Base-by-base conservation (phyloP, 1,139 yeast species). In the Candida pseudoviswanathii region DNA sequence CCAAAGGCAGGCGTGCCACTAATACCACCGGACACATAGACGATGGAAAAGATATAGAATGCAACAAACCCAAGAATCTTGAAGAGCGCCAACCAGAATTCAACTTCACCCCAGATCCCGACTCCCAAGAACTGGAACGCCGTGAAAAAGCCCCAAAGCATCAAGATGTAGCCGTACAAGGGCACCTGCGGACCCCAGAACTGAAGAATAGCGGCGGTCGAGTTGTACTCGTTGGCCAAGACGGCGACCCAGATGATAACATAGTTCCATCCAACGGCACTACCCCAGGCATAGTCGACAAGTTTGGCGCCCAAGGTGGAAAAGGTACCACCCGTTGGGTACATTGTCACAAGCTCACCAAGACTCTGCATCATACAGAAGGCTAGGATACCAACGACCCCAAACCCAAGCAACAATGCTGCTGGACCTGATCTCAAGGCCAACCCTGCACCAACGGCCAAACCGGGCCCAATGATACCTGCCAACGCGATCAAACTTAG, bases 1-100 rank as follows among this genome's bases (percentile, higher is more conserved):
- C 81, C 81, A 60, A 81, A 82, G 3, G 84, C 85, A 30, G 71
- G 71, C 34, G 68, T 72, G 11, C 75, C 80, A 43, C 71, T 71
- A 33, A 84, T 73, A 34, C 95, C 96, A 38, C 95, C 96, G 24
- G 86, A 73, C 21, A 84, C 78, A 59, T 83, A 82, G 10, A 84
- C 70, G 44, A 84, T 74, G 30, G 85, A 71, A 54, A 83, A 82
- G 37, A 84, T 66, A 63, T 84, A 82, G 58, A 78, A 82, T 2
- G 86, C 86, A 4, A 78, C 62, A 32, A 84, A 67, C 1, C 84
- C 85, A 4, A 77, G 57, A 11, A 84, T 70, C 62, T 84, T 84
- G 58, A 79, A 62, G 48, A 81, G 62, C 0, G 88, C 87, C 30
- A 84, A 67, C 84, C 86, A 81, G 60, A 76, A 84, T 63, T 84